Percentiles rank a stretch among this genome's conserved stretches.
Evolutionary conservation across 2,329 filamentous ascomycete species (phyloP).

Genomic region (Ophiostoma sp.): DNA sequence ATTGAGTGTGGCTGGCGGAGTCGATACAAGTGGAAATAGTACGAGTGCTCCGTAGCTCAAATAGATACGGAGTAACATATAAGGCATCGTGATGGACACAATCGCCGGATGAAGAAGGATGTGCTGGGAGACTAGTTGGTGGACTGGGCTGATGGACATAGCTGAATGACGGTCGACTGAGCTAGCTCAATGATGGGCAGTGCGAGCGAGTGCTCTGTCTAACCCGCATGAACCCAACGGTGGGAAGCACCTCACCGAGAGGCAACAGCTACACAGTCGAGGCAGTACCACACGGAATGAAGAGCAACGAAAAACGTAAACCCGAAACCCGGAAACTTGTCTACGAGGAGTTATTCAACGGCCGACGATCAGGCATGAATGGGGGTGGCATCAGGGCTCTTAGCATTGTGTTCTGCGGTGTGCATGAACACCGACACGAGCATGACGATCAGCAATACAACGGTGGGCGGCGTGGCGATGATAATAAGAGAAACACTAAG

Average conservation of each 20-base stretch:
- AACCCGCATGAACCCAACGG: neutral
- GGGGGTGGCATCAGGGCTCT: neutral
- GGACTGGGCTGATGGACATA: neutral
- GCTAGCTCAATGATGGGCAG: too few species aligned
- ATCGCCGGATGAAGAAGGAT: too few species aligned
- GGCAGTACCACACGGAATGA: too few species aligned
- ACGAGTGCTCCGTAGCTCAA: too few species aligned
- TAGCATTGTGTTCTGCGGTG: neutral
- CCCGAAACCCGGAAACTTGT: neutral
- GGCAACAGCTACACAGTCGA: too few species aligned
- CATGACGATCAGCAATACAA: conserved; percentile 1
- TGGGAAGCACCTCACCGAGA: neutral
- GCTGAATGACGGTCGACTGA: too few species aligned
- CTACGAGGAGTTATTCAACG: neutral
- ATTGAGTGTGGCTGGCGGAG: too few species aligned
- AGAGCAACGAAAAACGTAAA: neutral
- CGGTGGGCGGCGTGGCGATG: neutral
- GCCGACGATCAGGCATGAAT: conserved; percentile 3
- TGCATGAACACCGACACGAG: conserved; percentile 2
- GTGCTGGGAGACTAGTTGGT: too few species aligned
- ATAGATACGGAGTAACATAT: too few species aligned
- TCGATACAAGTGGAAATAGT: too few species aligned
- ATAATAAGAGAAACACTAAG: too few species aligned
- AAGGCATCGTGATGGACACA: too few species aligned
- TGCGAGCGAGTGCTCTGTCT: neutral